These are phyloP conservation scores for Bruguiera sexangula DNA, from an alignment of 345 rosid species.

Conservation along the genomic window DNA sequence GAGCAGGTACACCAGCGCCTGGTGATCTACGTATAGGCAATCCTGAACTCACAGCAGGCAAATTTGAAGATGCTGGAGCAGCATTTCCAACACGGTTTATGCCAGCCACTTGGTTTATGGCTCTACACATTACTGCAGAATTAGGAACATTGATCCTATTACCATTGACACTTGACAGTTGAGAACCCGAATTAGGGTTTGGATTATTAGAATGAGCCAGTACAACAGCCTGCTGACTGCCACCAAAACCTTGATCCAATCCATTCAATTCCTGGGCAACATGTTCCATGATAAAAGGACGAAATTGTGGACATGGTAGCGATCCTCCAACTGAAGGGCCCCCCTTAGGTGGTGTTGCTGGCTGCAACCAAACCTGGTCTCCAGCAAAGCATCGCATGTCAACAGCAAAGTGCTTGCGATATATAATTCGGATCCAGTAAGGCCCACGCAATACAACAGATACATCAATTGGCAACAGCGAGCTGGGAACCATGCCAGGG, in stretches of 20 bases:
- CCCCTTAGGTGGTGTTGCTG: slow-evolving; percentile 96
- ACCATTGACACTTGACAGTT: slow-evolving; percentile 55
- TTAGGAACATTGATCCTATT: slow-evolving; percentile 58
- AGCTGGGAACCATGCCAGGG: slow-evolving; percentile 98
- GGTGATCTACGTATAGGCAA: slow-evolving; percentile 79
- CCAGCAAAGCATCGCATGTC: slow-evolving; percentile 99
- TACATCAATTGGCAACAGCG: slow-evolving; percentile 95
- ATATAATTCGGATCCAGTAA: slow-evolving; percentile 92
- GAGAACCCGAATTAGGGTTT: slow-evolving; percentile 45
- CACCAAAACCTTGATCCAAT: slow-evolving; percentile 66
- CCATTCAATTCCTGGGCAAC: slow-evolving; percentile 97
- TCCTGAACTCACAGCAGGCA: slow-evolving; percentile 55
- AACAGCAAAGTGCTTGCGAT: slow-evolving; percentile 92
- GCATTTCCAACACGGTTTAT: slow-evolving; percentile 72
- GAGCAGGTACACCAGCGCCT: slow-evolving; percentile 77
- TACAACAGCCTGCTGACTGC: slow-evolving; percentile 67
- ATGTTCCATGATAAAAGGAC: slow-evolving; percentile 99
- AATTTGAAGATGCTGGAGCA: slow-evolving; percentile 57
- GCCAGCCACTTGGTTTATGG: slow-evolving; percentile 52
- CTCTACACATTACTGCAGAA: slow-evolving; percentile 61
- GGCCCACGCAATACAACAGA: slow-evolving; percentile 99
- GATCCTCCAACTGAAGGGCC: slow-evolving; percentile 94
- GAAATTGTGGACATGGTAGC: slow-evolving; percentile 96
- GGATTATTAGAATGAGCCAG: slow-evolving; percentile 40
- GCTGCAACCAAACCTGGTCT: slow-evolving; percentile 99